phyloP scores from a whole-genome alignment of 2,329 filamentous ascomycete genomes.

The Colletotrichum simmondsii region DNA sequence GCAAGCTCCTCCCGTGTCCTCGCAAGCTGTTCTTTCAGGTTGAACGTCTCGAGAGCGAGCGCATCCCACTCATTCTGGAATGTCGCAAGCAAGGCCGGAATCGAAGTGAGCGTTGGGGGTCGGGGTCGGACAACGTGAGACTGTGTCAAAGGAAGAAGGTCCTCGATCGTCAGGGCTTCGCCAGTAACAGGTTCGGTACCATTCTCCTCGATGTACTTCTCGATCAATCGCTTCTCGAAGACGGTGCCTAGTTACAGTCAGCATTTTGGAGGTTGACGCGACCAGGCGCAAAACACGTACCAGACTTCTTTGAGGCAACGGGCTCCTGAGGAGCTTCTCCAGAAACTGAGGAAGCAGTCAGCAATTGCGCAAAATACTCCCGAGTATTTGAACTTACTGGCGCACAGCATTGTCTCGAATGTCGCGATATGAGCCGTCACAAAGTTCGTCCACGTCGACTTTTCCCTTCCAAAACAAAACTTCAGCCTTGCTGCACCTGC shows the following conservation, averaged over 20 bases:
- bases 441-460: conserved; percentile 26
- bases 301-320: conserved; percentile 94
- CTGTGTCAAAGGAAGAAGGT: conserved; percentile 88
- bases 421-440: conserved; percentile 24
- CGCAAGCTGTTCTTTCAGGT: conserved; percentile 86
- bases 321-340: conserved; percentile 96
- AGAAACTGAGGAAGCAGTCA: conserved; percentile 73
- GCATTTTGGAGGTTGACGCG: background rate
- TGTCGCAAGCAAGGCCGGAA: conserved; percentile 90
- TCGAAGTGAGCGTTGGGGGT: conserved; percentile 93
- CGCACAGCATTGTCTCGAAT: conserved; percentile 35
- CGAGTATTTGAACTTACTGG: conserved; percentile 50
- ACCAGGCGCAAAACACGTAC: conserved; percentile 59
- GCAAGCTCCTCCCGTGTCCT: conserved; percentile 94
- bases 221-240: conserved; percentile 94
- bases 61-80: conserved; percentile 99
- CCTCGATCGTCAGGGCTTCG: conserved; percentile 84
- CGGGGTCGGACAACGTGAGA: conserved; percentile 86
- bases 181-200: conserved; percentile 92
- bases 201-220: conserved; percentile 93
- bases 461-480: conserved; percentile 34
- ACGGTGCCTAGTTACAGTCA: conserved; percentile 72
- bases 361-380: background rate
- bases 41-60: conserved; percentile 90
- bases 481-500: conserved; percentile 32